These are phyloP conservation scores for Aspergillus sclerotiicarbonarius DNA, from an alignment of 495 filamentous ascomycete genomes.

Conservation along the genomic window DNA sequence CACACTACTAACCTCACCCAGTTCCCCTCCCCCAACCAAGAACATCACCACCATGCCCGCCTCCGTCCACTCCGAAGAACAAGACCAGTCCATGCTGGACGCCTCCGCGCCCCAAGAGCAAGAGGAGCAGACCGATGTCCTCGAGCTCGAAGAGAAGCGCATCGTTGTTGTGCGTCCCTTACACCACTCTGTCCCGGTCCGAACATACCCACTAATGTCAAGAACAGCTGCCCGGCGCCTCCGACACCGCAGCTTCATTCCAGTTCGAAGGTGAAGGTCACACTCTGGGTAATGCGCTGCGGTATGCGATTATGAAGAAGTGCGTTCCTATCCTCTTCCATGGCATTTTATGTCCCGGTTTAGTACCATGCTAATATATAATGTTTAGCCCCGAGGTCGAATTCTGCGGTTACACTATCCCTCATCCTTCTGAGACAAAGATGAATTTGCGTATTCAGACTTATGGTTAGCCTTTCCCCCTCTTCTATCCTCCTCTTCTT, in stretches of 20 bases:
- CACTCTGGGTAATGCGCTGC: conserved; percentile 88
- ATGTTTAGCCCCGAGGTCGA: conserved; percentile 78
- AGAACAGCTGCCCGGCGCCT: conserved; percentile 64
- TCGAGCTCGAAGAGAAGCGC: conserved; percentile 49
- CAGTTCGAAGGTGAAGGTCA: conserved; percentile 91
- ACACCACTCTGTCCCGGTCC: background rate
- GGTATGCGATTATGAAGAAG: conserved; percentile 99
- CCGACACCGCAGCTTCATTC: conserved; percentile 73
- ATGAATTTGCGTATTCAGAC: conserved; percentile 98
- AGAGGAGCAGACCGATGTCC: conserved; percentile 37
- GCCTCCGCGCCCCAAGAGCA: conserved; percentile 37
- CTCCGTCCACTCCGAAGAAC: conserved; percentile 43
- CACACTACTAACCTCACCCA: background rate
- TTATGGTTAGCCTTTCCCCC: conserved; percentile 61
- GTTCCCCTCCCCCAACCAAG: background rate
- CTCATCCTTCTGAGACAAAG: conserved; percentile 90
- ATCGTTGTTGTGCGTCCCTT: conserved; percentile 53
- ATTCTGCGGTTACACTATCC: conserved; percentile 97
- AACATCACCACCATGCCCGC: conserved; percentile 34
- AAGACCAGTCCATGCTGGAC: conserved; percentile 57
- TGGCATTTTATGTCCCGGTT: background rate
- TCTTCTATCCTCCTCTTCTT: conserved; percentile 7
- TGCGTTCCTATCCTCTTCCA: conserved; percentile 38
- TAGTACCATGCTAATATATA: background rate
- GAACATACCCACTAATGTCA: background rate